Base-by-base conservation (phyloP, 805 yeast species). In the Ogataea thermomethanolica region DNA sequence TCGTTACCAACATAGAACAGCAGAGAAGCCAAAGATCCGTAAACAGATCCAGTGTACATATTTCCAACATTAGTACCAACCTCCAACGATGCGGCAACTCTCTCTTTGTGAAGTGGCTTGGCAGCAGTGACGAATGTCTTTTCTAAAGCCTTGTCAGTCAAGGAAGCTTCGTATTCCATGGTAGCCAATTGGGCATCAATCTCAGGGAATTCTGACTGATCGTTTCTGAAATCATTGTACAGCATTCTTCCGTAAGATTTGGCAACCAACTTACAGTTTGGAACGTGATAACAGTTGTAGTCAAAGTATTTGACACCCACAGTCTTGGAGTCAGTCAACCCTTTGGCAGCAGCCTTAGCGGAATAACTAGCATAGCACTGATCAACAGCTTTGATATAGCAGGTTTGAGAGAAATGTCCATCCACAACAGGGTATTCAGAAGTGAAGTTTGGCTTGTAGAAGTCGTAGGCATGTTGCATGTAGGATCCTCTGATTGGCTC, bases 21-120 rank as follows among this genome's bases (percentile, higher is more conserved):
- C 50, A 88, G 70, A 10, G 98, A 91, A 24, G 91, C 75, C 44
- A 93, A 74, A 7, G 96, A 78, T 25, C 95, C 81, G 76, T 85
- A 93, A 34, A 88, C 80, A 25, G 96, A 86, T 49, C 90, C 98
- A 32, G 98, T 87, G 77, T 93, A 93, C 86, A 90, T 84, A 76
- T 93, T 93, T 69, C 99, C 99, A 48, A 95, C 88, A 69, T 91
- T 91, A 49, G 98, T 91, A 60, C 98, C 91, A 32, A 89, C 88
- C 54, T 69, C 73, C 64, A 93, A 72, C 13, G 95, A 80, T 25
- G 96, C 93, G 37, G 71, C 71, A 43, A 93, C 88, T 65, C 87
- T 78, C 58, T 72, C 76, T 49, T 77, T 76, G 47, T 79, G 71
- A 48, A 71, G 67, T 45, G 76, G 80, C 73, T 89, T 87, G 44